These are phyloP conservation scores for Moricandia moricandioides DNA, from an alignment of 345 rosid genomes.

Conservation along the genomic window DNA sequence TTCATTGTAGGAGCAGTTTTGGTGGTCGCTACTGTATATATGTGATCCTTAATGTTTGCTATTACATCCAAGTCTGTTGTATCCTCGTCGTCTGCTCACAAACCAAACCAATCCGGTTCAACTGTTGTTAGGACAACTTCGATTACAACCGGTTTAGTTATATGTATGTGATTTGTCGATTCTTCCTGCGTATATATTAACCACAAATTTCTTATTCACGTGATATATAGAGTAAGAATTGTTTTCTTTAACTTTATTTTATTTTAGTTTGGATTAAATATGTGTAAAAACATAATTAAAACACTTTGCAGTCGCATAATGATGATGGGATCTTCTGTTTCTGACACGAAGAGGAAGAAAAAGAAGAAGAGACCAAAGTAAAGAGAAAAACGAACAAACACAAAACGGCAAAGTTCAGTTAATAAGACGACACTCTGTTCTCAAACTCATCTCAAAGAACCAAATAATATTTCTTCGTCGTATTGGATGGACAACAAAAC, in stretches of 20 bases:
- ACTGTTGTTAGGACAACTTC: too few relatives aligned
- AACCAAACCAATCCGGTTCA: too few relatives aligned
- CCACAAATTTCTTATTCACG: not conserved
- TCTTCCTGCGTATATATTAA: not conserved
- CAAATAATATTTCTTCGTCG: slow-evolving; percentile 10
- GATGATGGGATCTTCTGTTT: slow-evolving; percentile 30
- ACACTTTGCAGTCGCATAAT: not conserved
- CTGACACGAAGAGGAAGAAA: slow-evolving; percentile 27
- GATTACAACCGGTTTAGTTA: too few relatives aligned
- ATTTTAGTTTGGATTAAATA: not conserved
- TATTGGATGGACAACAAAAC: slow-evolving; percentile 12
- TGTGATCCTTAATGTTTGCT: too few relatives aligned
- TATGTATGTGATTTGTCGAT: not conserved
- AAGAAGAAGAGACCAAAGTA: slow-evolving; percentile 30
- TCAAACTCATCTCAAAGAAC: slow-evolving; percentile 21
- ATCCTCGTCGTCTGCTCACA: too few relatives aligned
- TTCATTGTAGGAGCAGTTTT: too few relatives aligned
- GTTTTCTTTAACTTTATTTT: not conserved
- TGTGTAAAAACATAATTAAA: not conserved
- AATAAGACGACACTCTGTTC: slow-evolving; percentile 30
- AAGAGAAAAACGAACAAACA: slow-evolving; percentile 21
- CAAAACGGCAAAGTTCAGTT: slow-evolving; percentile 36
- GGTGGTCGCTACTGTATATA: too few relatives aligned
- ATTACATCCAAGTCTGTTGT: too few relatives aligned
- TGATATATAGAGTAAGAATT: not conserved